These are phyloP conservation scores for Phytopythium chamaehyphon DNA, from an alignment of 352 stramenopile genomes.

Conservation along the genomic window DNA sequence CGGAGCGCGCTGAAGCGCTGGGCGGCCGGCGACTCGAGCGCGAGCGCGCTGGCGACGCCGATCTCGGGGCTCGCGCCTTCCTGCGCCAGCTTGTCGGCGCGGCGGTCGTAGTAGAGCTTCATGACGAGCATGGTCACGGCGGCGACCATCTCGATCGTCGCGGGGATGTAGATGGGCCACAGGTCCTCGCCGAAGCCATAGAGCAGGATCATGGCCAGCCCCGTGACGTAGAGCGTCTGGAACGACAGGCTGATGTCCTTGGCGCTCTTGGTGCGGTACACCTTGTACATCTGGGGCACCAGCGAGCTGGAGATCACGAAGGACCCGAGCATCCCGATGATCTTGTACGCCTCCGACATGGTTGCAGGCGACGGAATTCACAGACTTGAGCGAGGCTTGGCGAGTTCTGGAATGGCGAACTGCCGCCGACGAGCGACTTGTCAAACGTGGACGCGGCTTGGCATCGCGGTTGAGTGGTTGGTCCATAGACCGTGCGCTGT, in stretches of 20 bases:
- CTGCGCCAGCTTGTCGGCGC: slow-evolving; percentile 10
- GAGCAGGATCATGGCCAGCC: slow-evolving; percentile 29
- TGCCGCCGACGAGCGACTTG: no score
- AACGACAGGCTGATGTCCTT: slow-evolving; percentile 45
- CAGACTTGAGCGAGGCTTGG: no score
- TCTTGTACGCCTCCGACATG: no score
- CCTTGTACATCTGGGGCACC: slow-evolving; percentile 41
- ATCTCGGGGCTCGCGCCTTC: slow-evolving; percentile 14
- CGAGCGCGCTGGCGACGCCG: slow-evolving; percentile 8
- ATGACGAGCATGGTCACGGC: slow-evolving; percentile 32
- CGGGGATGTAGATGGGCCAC: slow-evolving; percentile 57
- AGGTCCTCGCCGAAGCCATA: slow-evolving; percentile 44
- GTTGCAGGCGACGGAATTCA: no score
- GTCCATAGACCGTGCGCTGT: not conserved
- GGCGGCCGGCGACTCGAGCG: slow-evolving; percentile 5
- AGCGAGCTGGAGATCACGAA: slow-evolving; percentile 36
- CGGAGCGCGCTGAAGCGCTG: slow-evolving; percentile 6
- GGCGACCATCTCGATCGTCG: slow-evolving; percentile 33
- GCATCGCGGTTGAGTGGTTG: not conserved
- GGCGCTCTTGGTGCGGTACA: slow-evolving; percentile 52
- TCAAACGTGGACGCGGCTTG: no score
- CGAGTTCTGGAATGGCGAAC: no score
- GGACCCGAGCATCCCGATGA: slow-evolving; percentile 37
- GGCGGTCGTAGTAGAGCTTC: slow-evolving; percentile 41
- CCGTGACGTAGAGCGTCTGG: slow-evolving; percentile 37